These are phyloP conservation scores for Gossypium australe DNA, from an alignment of 345 rosid species.

Conservation along the genomic window DNA sequence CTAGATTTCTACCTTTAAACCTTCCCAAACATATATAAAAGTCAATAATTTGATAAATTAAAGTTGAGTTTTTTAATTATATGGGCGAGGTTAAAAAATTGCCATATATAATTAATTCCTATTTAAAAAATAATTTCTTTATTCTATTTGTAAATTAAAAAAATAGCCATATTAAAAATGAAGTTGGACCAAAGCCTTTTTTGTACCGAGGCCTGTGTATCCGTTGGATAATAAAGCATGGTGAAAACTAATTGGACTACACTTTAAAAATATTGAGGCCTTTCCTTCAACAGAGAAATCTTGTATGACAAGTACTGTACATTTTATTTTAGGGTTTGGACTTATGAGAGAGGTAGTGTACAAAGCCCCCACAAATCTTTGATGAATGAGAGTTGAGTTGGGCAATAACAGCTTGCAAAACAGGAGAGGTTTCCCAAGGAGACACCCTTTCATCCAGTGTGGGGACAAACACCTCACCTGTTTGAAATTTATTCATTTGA, in stretches of 20 bases:
- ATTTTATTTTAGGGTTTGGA: not conserved
- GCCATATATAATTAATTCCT: too few relatives aligned
- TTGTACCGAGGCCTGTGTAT: not conserved
- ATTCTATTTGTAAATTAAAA: too few relatives aligned
- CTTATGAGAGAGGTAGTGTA: too few relatives aligned
- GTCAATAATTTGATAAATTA: too few relatives aligned
- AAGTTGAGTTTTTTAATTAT: too few relatives aligned
- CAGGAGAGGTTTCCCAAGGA: not conserved
- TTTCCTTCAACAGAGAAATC: not conserved
- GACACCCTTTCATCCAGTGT: conserved; percentile 14
- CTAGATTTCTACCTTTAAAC: too few relatives aligned
- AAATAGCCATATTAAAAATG: not conserved
- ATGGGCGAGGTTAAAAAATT: too few relatives aligned
- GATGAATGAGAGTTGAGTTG: not conserved
- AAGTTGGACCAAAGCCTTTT: not conserved
- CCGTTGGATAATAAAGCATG: not conserved
- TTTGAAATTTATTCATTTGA: not conserved
- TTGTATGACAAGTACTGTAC: not conserved
- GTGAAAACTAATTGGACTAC: not conserved
- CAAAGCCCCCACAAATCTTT: not conserved
- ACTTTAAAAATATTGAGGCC: not conserved
- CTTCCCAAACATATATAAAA: too few relatives aligned
- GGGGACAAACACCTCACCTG: conserved; percentile 13
- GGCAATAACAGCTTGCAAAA: conserved; percentile 12
- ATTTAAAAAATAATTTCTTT: too few relatives aligned